These are phyloP conservation scores for Meripilus lineatus DNA, from an alignment of 1,284 basidiomycete genomes.

Conservation along the genomic window DNA sequence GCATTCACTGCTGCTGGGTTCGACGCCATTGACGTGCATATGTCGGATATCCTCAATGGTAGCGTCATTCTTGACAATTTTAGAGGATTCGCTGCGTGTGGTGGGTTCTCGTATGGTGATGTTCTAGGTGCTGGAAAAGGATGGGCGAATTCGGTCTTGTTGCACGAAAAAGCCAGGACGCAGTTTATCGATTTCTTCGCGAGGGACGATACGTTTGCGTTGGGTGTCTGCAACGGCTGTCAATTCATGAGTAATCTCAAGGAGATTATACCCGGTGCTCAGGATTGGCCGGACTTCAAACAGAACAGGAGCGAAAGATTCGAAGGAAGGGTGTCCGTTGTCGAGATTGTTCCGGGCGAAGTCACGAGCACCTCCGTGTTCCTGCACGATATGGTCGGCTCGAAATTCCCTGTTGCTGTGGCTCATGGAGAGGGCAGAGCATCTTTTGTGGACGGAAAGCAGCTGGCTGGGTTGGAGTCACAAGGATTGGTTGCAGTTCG, in stretches of 20 bases:
- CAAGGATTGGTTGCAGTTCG: slow-evolving; percentile 63
- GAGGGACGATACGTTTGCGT: slow-evolving; percentile 77
- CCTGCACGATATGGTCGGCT: slow-evolving; percentile 83
- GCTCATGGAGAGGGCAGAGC: slow-evolving; percentile 96
- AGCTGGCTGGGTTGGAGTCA: slow-evolving; percentile 38
- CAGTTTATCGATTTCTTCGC: slow-evolving; percentile 85
- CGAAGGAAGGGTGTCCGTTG: slow-evolving; percentile 82
- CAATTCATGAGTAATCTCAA: slow-evolving; percentile 91
- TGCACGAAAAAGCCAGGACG: slow-evolving; percentile 68
- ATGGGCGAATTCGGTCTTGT: slow-evolving; percentile 92
- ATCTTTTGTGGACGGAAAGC: slow-evolving; percentile 50
- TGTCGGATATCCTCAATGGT: slow-evolving; percentile 92
- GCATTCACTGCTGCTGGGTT: slow-evolving; percentile 93
- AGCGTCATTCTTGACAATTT: slow-evolving; percentile 62
- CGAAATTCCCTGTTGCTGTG: slow-evolving; percentile 86
- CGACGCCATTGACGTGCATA: slow-evolving; percentile 93
- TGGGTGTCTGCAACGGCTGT: slow-evolving; percentile 98
- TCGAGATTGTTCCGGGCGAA: slow-evolving; percentile 65
- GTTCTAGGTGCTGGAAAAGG: slow-evolving; percentile 97
- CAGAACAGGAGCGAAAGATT: slow-evolving; percentile 87
- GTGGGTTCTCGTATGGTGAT: slow-evolving; percentile 98
- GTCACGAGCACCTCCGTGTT: slow-evolving; percentile 72
- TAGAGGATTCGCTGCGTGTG: slow-evolving; percentile 90
- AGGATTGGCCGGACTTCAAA: slow-evolving; percentile 90
- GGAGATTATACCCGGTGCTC: slow-evolving; percentile 84